Conservation (phyloP, 2,329 filamentous ascomycete genomes). For the Penicillium frequentans region DNA sequence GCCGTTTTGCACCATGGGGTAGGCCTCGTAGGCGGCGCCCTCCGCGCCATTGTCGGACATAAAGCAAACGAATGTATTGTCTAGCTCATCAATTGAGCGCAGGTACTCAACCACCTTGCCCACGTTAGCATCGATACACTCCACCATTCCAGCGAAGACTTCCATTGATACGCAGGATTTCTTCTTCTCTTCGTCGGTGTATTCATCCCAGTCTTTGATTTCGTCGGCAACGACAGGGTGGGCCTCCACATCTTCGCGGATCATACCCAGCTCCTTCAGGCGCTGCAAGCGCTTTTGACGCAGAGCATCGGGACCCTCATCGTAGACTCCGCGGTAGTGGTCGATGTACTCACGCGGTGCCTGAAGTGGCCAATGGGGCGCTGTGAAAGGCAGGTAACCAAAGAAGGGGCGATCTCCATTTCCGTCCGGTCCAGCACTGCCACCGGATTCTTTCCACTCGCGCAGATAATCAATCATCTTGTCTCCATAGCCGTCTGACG, state of each 20-base stretch:
- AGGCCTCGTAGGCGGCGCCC: conserved; percentile 57
- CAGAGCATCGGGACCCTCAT: conserved; percentile 52
- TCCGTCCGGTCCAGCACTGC: conserved; percentile 17
- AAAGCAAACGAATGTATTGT: conserved; percentile 53
- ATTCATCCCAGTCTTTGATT: conserved; percentile 44
- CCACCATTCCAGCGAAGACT: conserved; percentile 53
- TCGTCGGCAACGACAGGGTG: conserved; percentile 43
- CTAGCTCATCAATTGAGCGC: conserved; percentile 47
- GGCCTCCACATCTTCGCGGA: conserved; percentile 42
- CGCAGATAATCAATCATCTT: conserved; percentile 55
- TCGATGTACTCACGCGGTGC: conserved; percentile 48
- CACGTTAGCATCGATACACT: conserved; percentile 48
- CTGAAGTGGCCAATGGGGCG: conserved; percentile 56
- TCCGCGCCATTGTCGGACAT: conserved; percentile 54
- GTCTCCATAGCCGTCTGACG: conserved; percentile 54
- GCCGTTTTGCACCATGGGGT: conserved; percentile 56
- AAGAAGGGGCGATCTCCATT: conserved; percentile 47
- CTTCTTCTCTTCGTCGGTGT: conserved; percentile 39
- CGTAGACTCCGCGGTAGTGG: conserved; percentile 52
- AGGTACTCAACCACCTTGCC: conserved; percentile 49
- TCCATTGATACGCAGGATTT: conserved; percentile 51
- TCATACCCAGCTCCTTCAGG: conserved; percentile 48
- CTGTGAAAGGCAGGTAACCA: conserved; percentile 50
- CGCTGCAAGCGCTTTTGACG: conserved; percentile 45
- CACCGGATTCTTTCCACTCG: conserved; percentile 46